Conservation (phyloP, 1,284 basidiomycete species). For the Nidula niveotomentosa region DNA sequence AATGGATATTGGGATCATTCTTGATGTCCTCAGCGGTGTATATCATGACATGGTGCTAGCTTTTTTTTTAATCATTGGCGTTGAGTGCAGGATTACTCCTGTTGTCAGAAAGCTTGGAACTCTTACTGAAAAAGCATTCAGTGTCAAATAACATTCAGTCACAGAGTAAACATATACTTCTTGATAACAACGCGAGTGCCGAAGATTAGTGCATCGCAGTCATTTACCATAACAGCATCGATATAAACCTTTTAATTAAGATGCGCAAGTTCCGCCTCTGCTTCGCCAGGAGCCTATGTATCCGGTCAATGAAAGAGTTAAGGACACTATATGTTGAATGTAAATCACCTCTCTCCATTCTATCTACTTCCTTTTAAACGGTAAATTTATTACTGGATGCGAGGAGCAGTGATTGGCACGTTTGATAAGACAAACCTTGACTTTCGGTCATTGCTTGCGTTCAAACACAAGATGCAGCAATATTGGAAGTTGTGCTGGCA, state of each 20-base stretch:
- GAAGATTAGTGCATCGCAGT: constrained; percentile 91
- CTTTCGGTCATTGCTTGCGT: too few species aligned
- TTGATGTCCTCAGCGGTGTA: constrained; percentile 59
- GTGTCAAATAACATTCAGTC: too few species aligned
- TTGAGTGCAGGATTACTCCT: constrained; percentile 60
- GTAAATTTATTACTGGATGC: too few species aligned
- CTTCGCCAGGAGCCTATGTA: constrained; percentile 86
- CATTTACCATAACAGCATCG: constrained; percentile 91
- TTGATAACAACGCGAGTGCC: constrained; percentile 83
- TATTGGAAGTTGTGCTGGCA: too few species aligned
- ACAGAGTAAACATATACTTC: constrained; percentile 25
- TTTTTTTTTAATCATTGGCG: constrained; percentile 60
- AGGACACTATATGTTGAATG: too few species aligned
- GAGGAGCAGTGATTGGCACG: too few species aligned
- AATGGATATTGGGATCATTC: constrained; percentile 48
- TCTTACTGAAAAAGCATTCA: constrained; percentile 47
- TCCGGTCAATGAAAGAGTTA: too few species aligned
- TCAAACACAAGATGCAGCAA: too few species aligned
- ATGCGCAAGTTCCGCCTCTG: constrained; percentile 93
- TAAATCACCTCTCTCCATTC: too few species aligned
- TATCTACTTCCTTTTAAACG: too few species aligned
- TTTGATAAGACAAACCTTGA: too few species aligned
- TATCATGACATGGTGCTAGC: constrained; percentile 72
- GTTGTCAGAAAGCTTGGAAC: constrained; percentile 72
- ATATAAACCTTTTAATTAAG: constrained; percentile 81